phyloP scores from a whole-genome alignment of 2,329 filamentous ascomycete genomes.

The Microdochium paspali region DNA sequence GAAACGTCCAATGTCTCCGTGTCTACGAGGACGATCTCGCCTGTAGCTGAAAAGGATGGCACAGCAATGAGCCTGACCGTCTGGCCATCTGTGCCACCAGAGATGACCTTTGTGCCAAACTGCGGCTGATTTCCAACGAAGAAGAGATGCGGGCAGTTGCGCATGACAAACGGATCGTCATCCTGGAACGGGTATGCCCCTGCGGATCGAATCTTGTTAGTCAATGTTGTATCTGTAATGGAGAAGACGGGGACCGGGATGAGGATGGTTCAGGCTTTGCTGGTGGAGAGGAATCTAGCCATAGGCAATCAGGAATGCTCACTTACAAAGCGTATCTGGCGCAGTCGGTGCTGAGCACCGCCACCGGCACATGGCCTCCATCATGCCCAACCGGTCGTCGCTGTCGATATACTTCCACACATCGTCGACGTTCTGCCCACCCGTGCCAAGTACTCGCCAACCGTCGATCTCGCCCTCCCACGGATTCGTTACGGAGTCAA shows the following conservation, averaged over 20 bases:
- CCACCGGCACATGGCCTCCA: slow-evolving; percentile 94
- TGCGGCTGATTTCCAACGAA: slow-evolving; percentile 78
- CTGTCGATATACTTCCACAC: slow-evolving; percentile 83
- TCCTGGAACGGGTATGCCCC: slow-evolving; percentile 97
- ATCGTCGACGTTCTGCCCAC: slow-evolving; percentile 90
- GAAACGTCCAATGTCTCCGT: slow-evolving; percentile 75
- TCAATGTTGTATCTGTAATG: neutral
- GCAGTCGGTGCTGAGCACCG: slow-evolving; percentile 85
- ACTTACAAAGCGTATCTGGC: slow-evolving; percentile 86
- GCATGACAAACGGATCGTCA: slow-evolving; percentile 81
- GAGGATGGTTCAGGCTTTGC: too few relatives aligned
- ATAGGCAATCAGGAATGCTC: too few relatives aligned
- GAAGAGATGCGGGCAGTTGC: slow-evolving; percentile 80
- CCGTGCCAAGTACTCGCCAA: slow-evolving; percentile 76
- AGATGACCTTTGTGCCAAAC: slow-evolving; percentile 63
- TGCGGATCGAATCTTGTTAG: slow-evolving; percentile 21
- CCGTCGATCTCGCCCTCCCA: slow-evolving; percentile 88
- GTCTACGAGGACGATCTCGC: slow-evolving; percentile 76
- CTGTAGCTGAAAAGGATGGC: slow-evolving; percentile 70
- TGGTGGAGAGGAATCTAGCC: too few relatives aligned
- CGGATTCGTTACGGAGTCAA: slow-evolving; percentile 86
- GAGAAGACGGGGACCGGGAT: neutral
- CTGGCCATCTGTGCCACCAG: slow-evolving; percentile 55
- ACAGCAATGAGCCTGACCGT: slow-evolving; percentile 70
- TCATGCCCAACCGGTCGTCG: slow-evolving; percentile 72